These are phyloP conservation scores for Suillus discolor DNA, from an alignment of 768 basidiomycete genomes.

Conservation along the genomic window DNA sequence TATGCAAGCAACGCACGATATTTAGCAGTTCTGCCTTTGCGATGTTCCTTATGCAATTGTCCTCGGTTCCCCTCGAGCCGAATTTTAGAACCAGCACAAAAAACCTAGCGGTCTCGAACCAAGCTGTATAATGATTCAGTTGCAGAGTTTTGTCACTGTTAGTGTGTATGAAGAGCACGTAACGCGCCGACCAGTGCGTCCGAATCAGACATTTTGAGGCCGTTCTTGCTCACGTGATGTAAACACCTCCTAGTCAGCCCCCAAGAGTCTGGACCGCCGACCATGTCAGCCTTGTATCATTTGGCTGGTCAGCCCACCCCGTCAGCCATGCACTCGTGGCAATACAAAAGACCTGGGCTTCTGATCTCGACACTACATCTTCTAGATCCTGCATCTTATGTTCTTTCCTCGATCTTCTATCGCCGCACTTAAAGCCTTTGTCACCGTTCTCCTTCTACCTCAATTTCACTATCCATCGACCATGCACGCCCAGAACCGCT, in stretches of 20 bases:
- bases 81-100: background rate
- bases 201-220: background rate
- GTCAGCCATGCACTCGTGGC: slow-evolving; percentile 19
- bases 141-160: background rate
- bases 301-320: slow-evolving; percentile 8
- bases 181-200: background rate
- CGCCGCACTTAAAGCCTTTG: slow-evolving; percentile 7
- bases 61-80: background rate
- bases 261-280: background rate
- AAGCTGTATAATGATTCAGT: background rate
- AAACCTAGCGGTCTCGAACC: background rate
- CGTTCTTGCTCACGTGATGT: background rate
- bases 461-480: slow-evolving; percentile 12
- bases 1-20: background rate
- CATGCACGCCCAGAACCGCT: slow-evolving; percentile 8
- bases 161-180: background rate
- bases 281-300: background rate
- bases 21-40: background rate
- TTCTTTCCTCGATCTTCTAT: background rate
- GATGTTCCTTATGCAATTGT: background rate
- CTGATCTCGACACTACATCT: background rate
- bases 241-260: slow-evolving; percentile 5
- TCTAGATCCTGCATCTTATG: slow-evolving; percentile 1
- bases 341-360: slow-evolving; percentile 10
- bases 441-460: slow-evolving; percentile 9